Conservation (phyloP, 176 grass and related monocot species). For the Cymbopogon citratus region DNA sequence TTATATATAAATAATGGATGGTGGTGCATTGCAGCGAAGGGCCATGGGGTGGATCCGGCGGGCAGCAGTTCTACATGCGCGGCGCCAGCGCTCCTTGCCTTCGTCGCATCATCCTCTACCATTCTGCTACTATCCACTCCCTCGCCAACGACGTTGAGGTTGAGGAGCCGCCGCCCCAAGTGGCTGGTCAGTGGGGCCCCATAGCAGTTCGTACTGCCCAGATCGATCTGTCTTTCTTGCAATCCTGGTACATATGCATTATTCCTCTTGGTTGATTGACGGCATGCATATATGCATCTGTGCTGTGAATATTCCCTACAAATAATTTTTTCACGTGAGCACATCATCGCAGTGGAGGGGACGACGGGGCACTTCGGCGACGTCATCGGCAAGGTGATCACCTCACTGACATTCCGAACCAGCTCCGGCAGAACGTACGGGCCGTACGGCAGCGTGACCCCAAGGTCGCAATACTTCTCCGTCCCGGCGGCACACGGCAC, state of each 20-base stretch:
- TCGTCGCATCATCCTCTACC: slow-evolving; percentile 1
- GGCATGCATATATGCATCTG: no score
- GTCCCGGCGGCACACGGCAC: background rate
- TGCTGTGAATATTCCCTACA: no score
- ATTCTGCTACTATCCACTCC: slow-evolving; percentile 6
- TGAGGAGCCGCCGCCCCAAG: no score
- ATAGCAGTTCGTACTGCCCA: background rate
- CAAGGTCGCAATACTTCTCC: background rate
- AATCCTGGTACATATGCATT: background rate
- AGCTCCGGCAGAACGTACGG: background rate
- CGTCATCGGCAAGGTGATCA: background rate
- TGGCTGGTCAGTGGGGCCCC: background rate
- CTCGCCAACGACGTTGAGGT: background rate
- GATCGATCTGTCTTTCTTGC: background rate
- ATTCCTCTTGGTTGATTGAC: no score
- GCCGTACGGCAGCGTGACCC: background rate
- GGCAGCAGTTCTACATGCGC: background rate
- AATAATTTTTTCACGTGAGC: background rate
- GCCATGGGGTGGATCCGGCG: slow-evolving; percentile 27
- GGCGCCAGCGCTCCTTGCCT: background rate
- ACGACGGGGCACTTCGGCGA: background rate
- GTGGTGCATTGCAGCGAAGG: no score
- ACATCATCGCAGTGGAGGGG: background rate
- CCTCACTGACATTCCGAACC: slow-evolving; percentile 29
- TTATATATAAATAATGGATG: no score